phyloP scores from a whole-genome alignment of 139 green algal species.

The Microglena sp. region DNA sequence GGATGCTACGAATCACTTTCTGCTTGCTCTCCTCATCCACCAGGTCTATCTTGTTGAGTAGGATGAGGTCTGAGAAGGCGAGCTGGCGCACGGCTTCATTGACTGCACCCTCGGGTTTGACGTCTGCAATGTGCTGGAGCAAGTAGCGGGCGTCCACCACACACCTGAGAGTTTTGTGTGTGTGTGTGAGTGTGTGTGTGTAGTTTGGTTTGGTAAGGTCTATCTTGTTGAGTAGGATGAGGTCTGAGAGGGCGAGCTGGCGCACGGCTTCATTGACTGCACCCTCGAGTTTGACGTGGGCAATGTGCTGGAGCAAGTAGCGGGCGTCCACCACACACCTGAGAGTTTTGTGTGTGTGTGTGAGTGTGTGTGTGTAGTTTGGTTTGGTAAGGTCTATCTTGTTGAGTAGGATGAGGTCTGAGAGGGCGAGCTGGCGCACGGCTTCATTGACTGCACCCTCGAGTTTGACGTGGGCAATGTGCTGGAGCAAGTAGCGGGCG shows the following conservation, averaged over 20 bases:
- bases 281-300: no score
- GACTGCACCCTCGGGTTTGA: conserved; percentile 25
- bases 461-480: no score
- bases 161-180: no score
- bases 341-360: no score
- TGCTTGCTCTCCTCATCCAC: conserved; percentile 39
- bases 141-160: neutral
- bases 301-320: conserved; percentile 32
- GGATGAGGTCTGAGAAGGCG: conserved; percentile 76
- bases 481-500: conserved; percentile 19
- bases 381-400: conserved; percentile 76
- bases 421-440: conserved; percentile 73
- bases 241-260: conserved; percentile 78
- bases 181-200: no score
- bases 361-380: no score
- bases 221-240: conserved; percentile 81
- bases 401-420: conserved; percentile 79
- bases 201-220: no score
- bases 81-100: conserved; percentile 71
- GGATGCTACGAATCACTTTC: conserved; percentile 20
- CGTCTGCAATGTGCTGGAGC: conserved; percentile 40
- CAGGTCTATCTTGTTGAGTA: conserved; percentile 85
- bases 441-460: conserved; percentile 43
- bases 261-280: conserved; percentile 51
- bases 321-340: conserved; percentile 58